Evolutionary conservation across 2,329 filamentous ascomycete species (phyloP).

Genomic region (Penicillium sp.): DNA sequence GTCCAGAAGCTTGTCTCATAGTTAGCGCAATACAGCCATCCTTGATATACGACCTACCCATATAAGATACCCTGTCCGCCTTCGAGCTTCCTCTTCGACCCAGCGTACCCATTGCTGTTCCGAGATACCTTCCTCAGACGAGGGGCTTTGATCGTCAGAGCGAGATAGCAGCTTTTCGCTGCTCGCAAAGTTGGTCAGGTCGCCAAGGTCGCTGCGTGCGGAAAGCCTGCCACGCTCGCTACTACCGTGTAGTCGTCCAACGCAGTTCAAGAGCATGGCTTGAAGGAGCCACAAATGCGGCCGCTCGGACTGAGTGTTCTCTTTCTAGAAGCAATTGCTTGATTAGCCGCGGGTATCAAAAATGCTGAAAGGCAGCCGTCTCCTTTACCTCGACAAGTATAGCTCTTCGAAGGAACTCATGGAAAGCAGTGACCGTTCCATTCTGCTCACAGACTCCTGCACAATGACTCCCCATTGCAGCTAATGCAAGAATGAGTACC

Average conservation of each 20-base stretch:
- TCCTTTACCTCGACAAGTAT: constrained; percentile 40
- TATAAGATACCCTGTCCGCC: constrained; percentile 48
- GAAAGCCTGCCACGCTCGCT: constrained; percentile 30
- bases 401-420: constrained; percentile 49
- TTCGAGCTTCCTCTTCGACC: constrained; percentile 43
- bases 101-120: constrained; percentile 41
- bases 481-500: constrained; percentile 46
- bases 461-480: constrained; percentile 48
- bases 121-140: constrained; percentile 13
- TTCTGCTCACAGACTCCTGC: constrained; percentile 32
- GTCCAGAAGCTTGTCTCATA: constrained; percentile 44
- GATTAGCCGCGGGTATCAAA: not conserved
- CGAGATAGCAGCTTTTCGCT: constrained; percentile 29
- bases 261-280: constrained; percentile 37
- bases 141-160: constrained; percentile 18
- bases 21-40: constrained; percentile 13
- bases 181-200: constrained; percentile 33
- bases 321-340: constrained; percentile 29
- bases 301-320: constrained; percentile 23
- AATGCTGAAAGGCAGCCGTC: not conserved
- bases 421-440: constrained; percentile 40
- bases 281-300: constrained; percentile 37
- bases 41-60: constrained; percentile 43
- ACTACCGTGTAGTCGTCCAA: constrained; percentile 37
- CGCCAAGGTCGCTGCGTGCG: constrained; percentile 33